Evolutionary conservation across 495 filamentous ascomycete genomes (phyloP).

Genomic region (Xylaria grammica): DNA sequence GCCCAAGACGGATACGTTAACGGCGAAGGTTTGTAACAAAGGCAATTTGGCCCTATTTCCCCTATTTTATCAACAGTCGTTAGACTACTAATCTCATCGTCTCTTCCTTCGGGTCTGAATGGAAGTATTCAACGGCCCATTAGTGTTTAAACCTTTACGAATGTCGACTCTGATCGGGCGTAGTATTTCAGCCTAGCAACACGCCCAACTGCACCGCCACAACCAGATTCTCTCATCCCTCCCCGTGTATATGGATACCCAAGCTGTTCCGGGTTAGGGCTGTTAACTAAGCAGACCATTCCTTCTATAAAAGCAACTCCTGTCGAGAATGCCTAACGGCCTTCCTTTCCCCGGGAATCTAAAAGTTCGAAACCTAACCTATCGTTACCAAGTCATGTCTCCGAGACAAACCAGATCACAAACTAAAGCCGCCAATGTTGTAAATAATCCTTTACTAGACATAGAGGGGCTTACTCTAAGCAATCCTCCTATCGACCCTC

Average conservation of each 20-base stretch:
- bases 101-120: background rate
- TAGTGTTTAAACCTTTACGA: background rate
- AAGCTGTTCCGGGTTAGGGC: background rate
- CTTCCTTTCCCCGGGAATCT: background rate
- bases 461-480: background rate
- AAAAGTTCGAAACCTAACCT: background rate
- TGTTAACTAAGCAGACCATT: background rate
- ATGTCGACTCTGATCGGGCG: background rate
- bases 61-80: too few species aligned
- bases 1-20: too few species aligned
- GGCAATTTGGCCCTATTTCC: too few species aligned
- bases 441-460: background rate
- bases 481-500: background rate
- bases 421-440: background rate
- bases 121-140: background rate
- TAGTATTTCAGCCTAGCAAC: background rate
- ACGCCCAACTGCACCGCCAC: constrained; percentile 8
- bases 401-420: constrained; percentile 2
- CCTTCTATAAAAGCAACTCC: too few species aligned
- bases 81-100: too few species aligned
- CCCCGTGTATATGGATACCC: too few species aligned
- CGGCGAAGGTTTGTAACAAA: too few species aligned
- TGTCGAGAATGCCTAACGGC: too few species aligned
- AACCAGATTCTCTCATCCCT: background rate
- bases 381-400: background rate